Base-by-base conservation (phyloP, 257 asterid species). In the Henckelia pumila region DNA sequence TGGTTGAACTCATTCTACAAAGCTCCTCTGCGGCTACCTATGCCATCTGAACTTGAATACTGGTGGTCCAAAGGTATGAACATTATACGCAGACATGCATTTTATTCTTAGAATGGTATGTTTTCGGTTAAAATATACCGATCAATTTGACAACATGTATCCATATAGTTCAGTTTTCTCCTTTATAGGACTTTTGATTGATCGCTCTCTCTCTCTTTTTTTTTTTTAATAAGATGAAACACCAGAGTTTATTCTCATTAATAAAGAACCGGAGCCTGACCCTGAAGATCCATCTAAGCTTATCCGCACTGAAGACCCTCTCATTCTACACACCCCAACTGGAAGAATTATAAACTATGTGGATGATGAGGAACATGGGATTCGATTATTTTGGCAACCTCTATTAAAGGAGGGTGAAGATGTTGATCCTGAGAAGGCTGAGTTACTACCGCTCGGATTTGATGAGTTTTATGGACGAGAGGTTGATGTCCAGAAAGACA, bases 31-130 rank as follows among this genome's bases (percentile, higher is more conserved):
- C 76, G 99, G 76, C 83, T 94, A 55, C 99, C 99, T 64, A 88
- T 88, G 99, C 99, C 99, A 75, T 66, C 97, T 61, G 99, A 94
- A 77, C 97, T 91, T 47, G 96, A 91, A 75, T 75, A 91, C 66
- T 94, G 96, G 96, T 94, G 99, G 99, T 60, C 80, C 26, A 86
- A 81, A 20, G 89, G 96, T 86, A 74, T 8, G 47, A 30, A 44
- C 57, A 50, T 56, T 13, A 17, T 65, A 64, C 47, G n/a, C 26
- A 25, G 22, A 55, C 60, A 24, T 49, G 69, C 24, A 74, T 61
- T 52, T 28, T 49, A 23, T 35, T 20, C 47, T 61, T 30, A 7
- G 28, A 2, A 9, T 30, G 14, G 16, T 21, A 17, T 35, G 14
- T 3, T 8, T 61, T 21, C 17, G 6, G 3, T 62, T 32, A 35